Percentiles rank a stretch among this genome's conserved stretches.
These are phyloP conservation scores for Blastomyces silverae DNA, from an alignment of 2,329 filamentous ascomycete species.

Conservation along the genomic window DNA sequence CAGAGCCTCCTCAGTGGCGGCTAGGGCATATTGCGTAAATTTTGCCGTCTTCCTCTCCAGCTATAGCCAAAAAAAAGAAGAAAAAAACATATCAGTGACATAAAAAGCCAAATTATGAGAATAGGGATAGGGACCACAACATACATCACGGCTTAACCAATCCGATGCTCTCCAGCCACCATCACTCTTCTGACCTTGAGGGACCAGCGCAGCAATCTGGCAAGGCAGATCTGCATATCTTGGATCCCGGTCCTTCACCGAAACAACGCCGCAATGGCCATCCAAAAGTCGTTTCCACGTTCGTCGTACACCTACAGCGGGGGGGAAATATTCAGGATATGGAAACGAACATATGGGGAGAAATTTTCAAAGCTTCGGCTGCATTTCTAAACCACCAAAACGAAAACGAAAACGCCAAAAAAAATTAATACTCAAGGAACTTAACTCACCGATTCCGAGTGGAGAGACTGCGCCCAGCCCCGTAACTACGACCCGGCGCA, in stretches of 20 bases:
- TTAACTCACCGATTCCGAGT: conserved; percentile 61
- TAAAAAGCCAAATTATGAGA: conserved; percentile 46
- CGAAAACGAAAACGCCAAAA: no score
- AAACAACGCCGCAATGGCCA: conserved; percentile 72
- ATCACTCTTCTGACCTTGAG: conserved; percentile 46
- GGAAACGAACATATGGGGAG: neutral
- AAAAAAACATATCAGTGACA: conserved; percentile 26
- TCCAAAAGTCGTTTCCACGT: conserved; percentile 78
- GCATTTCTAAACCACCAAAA: neutral
- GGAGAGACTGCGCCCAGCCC: conserved; percentile 77
- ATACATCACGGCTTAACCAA: conserved; percentile 41
- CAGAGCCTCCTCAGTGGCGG: conserved; percentile 78
- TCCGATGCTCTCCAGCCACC: conserved; percentile 42
- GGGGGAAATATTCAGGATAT: conserved; percentile 10
- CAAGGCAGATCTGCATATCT: conserved; percentile 70
- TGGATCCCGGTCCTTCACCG: conserved; percentile 56
- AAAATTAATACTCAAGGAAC: no score
- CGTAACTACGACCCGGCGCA: conserved; percentile 70
- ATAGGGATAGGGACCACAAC: conserved; percentile 11
- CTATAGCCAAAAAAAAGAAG: conserved; percentile 29
- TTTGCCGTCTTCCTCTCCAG: conserved; percentile 74
- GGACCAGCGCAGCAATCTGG: conserved; percentile 77
- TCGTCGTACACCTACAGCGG: conserved; percentile 53
- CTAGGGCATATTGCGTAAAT: conserved; percentile 87
- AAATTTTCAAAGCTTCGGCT: neutral